Evolutionary conservation across 176 grass and related monocot genomes (phyloP), one percentile per base, ranked within the genome.

Genomic region (Alopecurus myosuroides): DNA sequence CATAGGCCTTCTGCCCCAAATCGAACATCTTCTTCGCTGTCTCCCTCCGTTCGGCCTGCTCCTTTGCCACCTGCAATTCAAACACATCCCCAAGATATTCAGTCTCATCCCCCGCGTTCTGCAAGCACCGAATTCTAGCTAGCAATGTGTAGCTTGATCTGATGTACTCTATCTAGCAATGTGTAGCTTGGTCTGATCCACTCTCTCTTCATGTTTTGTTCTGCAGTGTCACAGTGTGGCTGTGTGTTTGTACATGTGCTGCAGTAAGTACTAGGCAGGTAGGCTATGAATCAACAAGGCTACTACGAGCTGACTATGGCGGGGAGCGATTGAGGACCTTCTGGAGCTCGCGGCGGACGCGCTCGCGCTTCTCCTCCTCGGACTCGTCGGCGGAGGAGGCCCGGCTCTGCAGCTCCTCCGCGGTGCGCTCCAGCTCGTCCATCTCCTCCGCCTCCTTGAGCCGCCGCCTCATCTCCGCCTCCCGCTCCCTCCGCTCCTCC

Each of bases 21-120:
- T 98, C 97, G 81, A 98, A 98, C 97, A 98, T 98, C 67, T 95
- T 82, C 22, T 94, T 95, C 60, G 88, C 97, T 0, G 93, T 98
- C 26, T 37, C 90, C 85, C 97, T 90, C 70, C 91, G 71, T 15
- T 98, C 97, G 2, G 97, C 97, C 37, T 98, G 97, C 69, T 98
- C 97, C 65, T 85, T 92, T 0, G 93, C 97, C 31, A 98, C 96
- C 95, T 98, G 92, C 71, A 56, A 78, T n/a, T n/a, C n/a, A 61
- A 26, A 74, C 44, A 31, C 14, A 22, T 72, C 17, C 7, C 17
- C 20, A 36, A 4, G 18, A 64, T 31, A 73, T 23, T 74, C 42
- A 79, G 22, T 45, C 45, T n/a, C 9, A 2, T 70, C 17, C 36
- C 23, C 63, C 30, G 13, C 0, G 13, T 72, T 62, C 9, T 70